Conservation (phyloP, 371 early-diverging fungal genomes). For the Mycotypha africana region DNA sequence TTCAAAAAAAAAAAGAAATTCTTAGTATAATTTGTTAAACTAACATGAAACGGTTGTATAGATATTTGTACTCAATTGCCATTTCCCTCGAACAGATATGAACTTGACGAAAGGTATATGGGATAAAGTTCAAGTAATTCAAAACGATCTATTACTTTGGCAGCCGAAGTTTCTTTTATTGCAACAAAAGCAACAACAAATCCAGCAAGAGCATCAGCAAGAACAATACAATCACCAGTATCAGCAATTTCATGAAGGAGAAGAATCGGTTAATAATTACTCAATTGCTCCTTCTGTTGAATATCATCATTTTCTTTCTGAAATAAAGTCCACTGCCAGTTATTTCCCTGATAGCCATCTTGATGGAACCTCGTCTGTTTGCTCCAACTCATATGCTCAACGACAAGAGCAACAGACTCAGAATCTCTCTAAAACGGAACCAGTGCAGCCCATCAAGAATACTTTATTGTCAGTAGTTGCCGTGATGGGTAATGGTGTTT, state of each 20-base stretch:
- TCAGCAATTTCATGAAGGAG: too few species aligned
- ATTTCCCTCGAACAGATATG: slow-evolving; percentile 59
- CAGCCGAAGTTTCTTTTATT: slow-evolving; percentile 35
- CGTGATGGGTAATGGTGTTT: slow-evolving; percentile 33
- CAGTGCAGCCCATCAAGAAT: not conserved
- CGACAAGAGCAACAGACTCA: not conserved
- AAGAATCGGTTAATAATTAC: too few species aligned
- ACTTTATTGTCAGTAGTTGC: slow-evolving; percentile 32
- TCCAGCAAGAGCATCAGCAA: too few species aligned
- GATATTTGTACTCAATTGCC: slow-evolving; percentile 59
- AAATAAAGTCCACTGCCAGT: too few species aligned
- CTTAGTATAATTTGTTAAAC: too few species aligned
- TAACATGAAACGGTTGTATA: too few species aligned
- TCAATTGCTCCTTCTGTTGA: not conserved
- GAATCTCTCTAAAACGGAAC: not conserved
- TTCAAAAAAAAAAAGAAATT: too few species aligned
- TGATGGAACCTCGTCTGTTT: slow-evolving; percentile 13
- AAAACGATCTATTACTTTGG: slow-evolving; percentile 70
- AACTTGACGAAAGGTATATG: slow-evolving; percentile 52
- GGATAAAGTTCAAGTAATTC: slow-evolving; percentile 63
- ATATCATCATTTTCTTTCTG: not conserved
- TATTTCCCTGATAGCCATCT: slow-evolving; percentile 18
- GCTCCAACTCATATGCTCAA: not conserved
- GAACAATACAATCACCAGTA: too few species aligned
- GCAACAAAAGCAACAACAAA: too few species aligned